Conservation (phyloP, 192 early-diverging fungal genomes). For the Endogone sp. region DNA sequence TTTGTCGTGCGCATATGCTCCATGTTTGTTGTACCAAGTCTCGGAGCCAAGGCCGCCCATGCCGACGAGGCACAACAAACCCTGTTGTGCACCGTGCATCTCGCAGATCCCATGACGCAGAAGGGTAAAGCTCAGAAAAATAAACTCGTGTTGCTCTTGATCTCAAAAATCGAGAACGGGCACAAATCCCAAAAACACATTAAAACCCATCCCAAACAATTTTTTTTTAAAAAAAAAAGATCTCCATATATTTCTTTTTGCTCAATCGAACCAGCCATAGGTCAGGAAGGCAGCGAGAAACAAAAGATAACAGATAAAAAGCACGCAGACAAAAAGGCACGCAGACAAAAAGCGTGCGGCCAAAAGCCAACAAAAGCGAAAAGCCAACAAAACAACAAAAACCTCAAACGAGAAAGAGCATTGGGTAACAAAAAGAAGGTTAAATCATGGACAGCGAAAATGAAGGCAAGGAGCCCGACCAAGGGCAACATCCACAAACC, state of each 20-base stretch:
- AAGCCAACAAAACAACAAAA: no score
- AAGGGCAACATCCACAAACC: no score
- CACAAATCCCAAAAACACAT: no score
- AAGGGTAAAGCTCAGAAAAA: background rate
- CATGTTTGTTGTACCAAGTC: background rate
- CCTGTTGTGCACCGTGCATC: background rate
- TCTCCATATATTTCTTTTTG: background rate
- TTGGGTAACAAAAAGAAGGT: no score
- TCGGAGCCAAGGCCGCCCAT: background rate
- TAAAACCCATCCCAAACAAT: no score
- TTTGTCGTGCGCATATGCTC: background rate
- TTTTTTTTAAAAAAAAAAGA: background rate
- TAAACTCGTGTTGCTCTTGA: background rate
- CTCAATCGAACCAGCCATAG: background rate
- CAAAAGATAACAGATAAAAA: background rate
- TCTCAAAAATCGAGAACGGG: background rate
- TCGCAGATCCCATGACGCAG: background rate
- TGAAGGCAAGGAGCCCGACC: no score
- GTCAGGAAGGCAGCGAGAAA: background rate
- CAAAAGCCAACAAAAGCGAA: background rate
- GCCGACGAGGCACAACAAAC: background rate
- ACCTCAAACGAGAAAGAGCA: no score
- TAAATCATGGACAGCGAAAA: no score
- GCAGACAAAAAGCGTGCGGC: background rate
- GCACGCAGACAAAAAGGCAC: background rate